Conservation (phyloP, 164 flowering plant genomes). For the Malania oleifera region DNA sequence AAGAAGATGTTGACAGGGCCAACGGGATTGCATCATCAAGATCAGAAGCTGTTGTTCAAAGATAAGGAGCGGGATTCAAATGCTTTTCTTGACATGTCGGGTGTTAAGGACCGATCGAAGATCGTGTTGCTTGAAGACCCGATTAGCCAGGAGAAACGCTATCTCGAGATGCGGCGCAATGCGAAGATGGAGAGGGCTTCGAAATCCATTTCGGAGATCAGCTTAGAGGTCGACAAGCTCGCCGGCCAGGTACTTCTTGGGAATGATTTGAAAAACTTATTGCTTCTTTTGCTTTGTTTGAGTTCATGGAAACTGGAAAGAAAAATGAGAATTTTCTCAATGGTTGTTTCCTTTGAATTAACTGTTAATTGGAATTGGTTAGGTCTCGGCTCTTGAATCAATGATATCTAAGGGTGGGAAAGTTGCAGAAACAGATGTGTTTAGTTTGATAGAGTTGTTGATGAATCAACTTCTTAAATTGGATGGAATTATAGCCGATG, state of each 20-base stretch:
- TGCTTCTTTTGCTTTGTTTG: too few species aligned
- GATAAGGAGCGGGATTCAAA: slow-evolving; percentile 81
- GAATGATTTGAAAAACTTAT: background rate
- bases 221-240: slow-evolving; percentile 75
- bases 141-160: slow-evolving; percentile 65
- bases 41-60: slow-evolving; percentile 70
- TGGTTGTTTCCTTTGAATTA: background rate
- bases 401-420: slow-evolving; percentile 62
- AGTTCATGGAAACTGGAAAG: background rate
- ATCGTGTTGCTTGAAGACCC: slow-evolving; percentile 76
- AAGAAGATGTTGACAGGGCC: slow-evolving; percentile 70
- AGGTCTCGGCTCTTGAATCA: slow-evolving; percentile 85
- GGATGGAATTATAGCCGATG: slow-evolving; percentile 74
- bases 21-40: slow-evolving; percentile 79
- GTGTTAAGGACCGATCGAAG: slow-evolving; percentile 79
- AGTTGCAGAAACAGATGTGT: slow-evolving; percentile 58
- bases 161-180: slow-evolving; percentile 63
- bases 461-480: slow-evolving; percentile 84
- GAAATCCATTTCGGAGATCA: slow-evolving; percentile 65
- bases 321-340: background rate
- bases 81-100: slow-evolving; percentile 57
- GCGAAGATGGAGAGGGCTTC: slow-evolving; percentile 79
- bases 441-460: slow-evolving; percentile 64
- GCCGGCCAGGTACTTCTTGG: slow-evolving; percentile 50
- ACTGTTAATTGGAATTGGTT: slow-evolving; percentile 19